phyloP scores from a whole-genome alignment of 108 stramenopile species.

The Bacterosira constricta region DNA sequence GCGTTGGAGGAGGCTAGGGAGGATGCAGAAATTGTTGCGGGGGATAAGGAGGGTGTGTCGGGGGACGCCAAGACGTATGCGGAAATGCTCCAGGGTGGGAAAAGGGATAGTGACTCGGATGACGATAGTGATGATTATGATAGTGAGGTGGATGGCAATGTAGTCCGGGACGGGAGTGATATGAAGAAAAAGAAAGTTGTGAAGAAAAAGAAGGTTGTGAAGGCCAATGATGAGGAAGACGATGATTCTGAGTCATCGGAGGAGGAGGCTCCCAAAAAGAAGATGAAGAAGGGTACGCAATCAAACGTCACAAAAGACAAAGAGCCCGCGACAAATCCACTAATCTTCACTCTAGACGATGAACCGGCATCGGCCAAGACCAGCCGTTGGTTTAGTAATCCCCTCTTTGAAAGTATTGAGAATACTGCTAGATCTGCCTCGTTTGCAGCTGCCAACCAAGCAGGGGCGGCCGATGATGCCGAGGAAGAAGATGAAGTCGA shows the following conservation, averaged over 20 bases:
- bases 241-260: background rate
- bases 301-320: background rate
- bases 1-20: slow-evolving; percentile 81
- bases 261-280: slow-evolving; percentile 2
- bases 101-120: slow-evolving; percentile 61
- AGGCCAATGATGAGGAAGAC: slow-evolving; percentile 19
- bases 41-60: slow-evolving; percentile 54
- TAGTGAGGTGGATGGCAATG: slow-evolving; percentile 59
- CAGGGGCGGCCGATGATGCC: slow-evolving; percentile 6
- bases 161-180: slow-evolving; percentile 58
- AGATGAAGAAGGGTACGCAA: background rate
- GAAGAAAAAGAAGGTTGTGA: slow-evolving; percentile 44
- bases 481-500: slow-evolving; percentile 33
- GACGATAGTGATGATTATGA: slow-evolving; percentile 59
- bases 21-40: slow-evolving; percentile 81
- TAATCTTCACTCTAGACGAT: slow-evolving; percentile 76
- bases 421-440: slow-evolving; percentile 64
- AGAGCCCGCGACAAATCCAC: slow-evolving; percentile 59
- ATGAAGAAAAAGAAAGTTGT: slow-evolving; percentile 56
- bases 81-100: slow-evolving; percentile 67
- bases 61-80: slow-evolving; percentile 79
- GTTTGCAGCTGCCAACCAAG: slow-evolving; percentile 32
- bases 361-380: slow-evolving; percentile 84
- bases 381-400: slow-evolving; percentile 93
- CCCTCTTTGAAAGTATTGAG: slow-evolving; percentile 88